Percentiles rank a stretch among this genome's conserved stretches.
phyloP scores from a whole-genome alignment of 2,329 filamentous ascomycete genomes.

The Pezicula radicicola region DNA sequence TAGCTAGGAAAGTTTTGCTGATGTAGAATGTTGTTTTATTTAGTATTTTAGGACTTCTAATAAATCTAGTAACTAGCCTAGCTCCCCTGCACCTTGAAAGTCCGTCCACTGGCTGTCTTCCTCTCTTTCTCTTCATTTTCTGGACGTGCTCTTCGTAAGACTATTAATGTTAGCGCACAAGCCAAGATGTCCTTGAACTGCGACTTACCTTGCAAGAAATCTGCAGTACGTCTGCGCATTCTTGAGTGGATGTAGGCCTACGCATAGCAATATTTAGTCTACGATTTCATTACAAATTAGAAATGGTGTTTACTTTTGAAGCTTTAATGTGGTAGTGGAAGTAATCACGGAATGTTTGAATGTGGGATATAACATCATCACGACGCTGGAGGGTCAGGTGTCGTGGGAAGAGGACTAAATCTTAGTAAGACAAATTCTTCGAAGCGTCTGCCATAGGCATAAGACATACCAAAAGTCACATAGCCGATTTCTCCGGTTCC shows the following conservation, averaged over 20 bases:
- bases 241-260: conserved; percentile 95
- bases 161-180: conserved; percentile 48
- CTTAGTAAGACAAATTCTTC: conserved; percentile 6
- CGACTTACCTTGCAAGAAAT: conserved; percentile 90
- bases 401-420: conserved; percentile 84
- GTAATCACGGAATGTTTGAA: conserved; percentile 99
- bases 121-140: conserved; percentile 96
- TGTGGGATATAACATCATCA: conserved; percentile 95
- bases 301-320: conserved; percentile 62
- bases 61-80: conserved; percentile 6
- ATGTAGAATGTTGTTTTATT: background rate
- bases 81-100: conserved; percentile 58
- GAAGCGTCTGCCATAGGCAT: conserved; percentile 13
- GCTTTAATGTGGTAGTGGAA: conserved; percentile 99
- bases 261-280: conserved; percentile 2
- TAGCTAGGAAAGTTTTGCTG: too few relatives aligned
- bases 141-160: conserved; percentile 91
- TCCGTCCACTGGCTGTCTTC: conserved; percentile 95
- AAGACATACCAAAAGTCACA: conserved; percentile 81
- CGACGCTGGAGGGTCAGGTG: conserved; percentile 89
- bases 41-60: background rate
- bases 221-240: conserved; percentile 95
- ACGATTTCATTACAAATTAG: conserved; percentile 6
- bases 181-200: background rate
- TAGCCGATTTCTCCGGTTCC: conserved; percentile 89